Base-by-base conservation (phyloP, 1,284 basidiomycete genomes). In the Xerocomus cyaneibrunnescens region DNA sequence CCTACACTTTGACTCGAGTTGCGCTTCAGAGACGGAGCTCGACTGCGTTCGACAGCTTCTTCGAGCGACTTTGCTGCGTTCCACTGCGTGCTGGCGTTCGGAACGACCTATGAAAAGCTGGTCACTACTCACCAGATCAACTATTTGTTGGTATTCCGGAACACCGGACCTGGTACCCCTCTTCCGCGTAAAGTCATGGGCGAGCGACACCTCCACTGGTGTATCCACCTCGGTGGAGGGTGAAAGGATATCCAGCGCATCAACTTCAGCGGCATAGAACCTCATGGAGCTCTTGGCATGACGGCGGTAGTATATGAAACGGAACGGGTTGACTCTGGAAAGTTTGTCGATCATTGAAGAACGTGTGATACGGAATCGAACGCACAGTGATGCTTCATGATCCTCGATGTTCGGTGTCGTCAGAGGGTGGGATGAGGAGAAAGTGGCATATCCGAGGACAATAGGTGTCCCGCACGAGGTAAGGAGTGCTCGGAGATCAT, bases 201-300 rank as follows among this genome's bases (percentile, higher is more conserved):
- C 40, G 21, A 69, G 50, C 17, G 51, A 67, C 5, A 51, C 45
- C 5, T 68, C 59, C 27, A 50, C 52, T 6, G 56, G 56, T 22
- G 41, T 30, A n/a, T 40, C 42, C 23, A 30, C 38, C 40, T 59
- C 38, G 45, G 52, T 37, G 45, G 44, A 41, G 13, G 48, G 6
- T 39, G 59, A 50, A 50, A 51, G 45, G 57, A 58, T 10, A 66
- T 51, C 49, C 61, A 65, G 27, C 74, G 66, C 13, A 61, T 67
- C 22, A 74, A 69, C 31, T 32, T 76, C 71, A 22, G 85, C 66
- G 1, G 78, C 70, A 58, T 85, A 82, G 55, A 82, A 84, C 22
- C 83, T 76, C 52, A 85, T 68, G 10, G 78, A 77, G 4, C 69
- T 63, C 17, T 71, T 62, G 2, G 71, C 57, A 48, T 84, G 82